Base-by-base conservation (phyloP, 2,329 filamentous ascomycete species). In the Paraphoma sp. region DNA sequence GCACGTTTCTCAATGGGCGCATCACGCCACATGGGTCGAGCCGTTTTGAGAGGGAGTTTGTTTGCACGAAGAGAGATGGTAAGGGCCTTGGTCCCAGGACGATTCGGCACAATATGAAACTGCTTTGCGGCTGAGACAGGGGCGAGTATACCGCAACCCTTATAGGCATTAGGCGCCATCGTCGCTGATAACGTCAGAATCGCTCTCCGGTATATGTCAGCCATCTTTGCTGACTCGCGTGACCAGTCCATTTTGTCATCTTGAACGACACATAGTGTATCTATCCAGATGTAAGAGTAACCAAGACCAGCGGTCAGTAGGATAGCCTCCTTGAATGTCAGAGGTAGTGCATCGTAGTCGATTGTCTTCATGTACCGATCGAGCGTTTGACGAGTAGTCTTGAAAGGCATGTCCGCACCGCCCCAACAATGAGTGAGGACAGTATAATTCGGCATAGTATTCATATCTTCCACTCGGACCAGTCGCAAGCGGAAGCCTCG, bases 221-320 rank as follows among this genome's bases (percentile, higher is more conserved):
- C 44, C 53, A 55, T 55, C 17, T 47, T 36, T 9, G 47, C 28
- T 4, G 33, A 29, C 18, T 55, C 53, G 5, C 11, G 11, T 47
- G 44, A 16, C 42, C 33, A 38, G 23, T 55, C 53, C 30, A 9
- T 8, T 7, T 4, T 9, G 17, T 36, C 18, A 12, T 54, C 46
- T 36, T 54, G 45, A 10, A 54, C n/a, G 16, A 54, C 42, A 40
- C 52, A 54, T 10, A 54, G 38, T 9, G 46, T 43, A 18, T 54
- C 52, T n/a, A 54, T 54, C 52, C 42, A 44, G n/a, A 44, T 17
- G 23, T 44, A 44, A 1, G 11, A 23, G 6, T 18, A 18, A 17
- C 28, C 7, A 11, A 44, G 17, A 8, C 4, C 42, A 6, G 7
- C 16, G 7, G 42, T 44, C 17, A 44, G 17, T 23, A 18, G 7